Base-by-base conservation (phyloP, 441 rosid genomes). In the Hura crepitans region DNA sequence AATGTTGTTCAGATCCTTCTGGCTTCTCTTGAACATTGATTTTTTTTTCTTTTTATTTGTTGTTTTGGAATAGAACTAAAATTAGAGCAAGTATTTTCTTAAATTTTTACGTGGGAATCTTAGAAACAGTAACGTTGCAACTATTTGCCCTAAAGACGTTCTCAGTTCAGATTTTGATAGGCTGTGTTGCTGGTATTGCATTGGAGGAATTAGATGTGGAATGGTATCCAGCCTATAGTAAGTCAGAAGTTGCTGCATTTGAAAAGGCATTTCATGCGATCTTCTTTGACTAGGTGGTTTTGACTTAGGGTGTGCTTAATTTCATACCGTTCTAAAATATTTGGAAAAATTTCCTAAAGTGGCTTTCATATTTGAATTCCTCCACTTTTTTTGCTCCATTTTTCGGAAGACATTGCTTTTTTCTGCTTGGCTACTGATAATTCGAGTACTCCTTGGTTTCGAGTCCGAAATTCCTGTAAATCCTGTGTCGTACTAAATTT, bases 201-300 rank as follows among this genome's bases (percentile, higher is more conserved):
- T 97, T 25, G 97, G 96, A 31, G 98, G 98, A 69, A 94, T 94
- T 75, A 83, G 98, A 76, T 94, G 98, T 83, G 98, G 91, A 87
- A 87, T 91, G 94, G 98, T 97, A 37, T 94, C 96, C 96, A 14
- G 96, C 99, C 35, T 94, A 92, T 81, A 84, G 89, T 47, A 85
- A 83, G 82, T 88, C 91, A 50, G 92, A 91, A 84, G 99, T 97
- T 70, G 67, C 76, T 30, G 92, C 96, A 51, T 90, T 94, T 86
- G 96, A 92, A 75, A 89, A 90, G 63, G 90, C 89, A 6, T 90
- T 84, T 78, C 97, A 90, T 93, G 99, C 89, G 14, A 81, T 74
- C 62, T 77, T 55, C 54, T 69, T 35, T 6, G 57, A 47, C 28
- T 35, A 51, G 53, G 56, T 53, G 56, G 57, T 35, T 35, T 5